Base-by-base conservation (phyloP, 495 filamentous ascomycete genomes). In the Aspergillus bridgeri region DNA sequence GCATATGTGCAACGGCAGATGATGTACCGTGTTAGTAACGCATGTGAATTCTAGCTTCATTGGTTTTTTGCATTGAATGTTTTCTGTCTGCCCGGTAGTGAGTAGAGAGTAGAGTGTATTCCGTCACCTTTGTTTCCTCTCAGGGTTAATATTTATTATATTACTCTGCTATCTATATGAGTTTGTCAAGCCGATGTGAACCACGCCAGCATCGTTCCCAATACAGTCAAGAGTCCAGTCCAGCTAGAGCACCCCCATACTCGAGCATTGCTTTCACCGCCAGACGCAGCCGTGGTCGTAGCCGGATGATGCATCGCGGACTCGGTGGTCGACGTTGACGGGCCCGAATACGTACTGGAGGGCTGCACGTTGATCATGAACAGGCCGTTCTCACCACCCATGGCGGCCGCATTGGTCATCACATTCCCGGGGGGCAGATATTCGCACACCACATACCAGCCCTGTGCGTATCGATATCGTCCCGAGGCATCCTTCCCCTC, bases 381-480 rank as follows among this genome's bases (percentile, higher is more conserved):
- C 60, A 72, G 72, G 42, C 57, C 66, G 29, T 63, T 58, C 63
- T 86, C 84, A 50, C 78, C 58, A 0, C 82, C 86, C 56, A 43
- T 5, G n/a, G 21, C 24, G 48, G 45, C 42, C 27, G 25, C 51
- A 9, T 72, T 63, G 0, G 88, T 89, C 2, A 80, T 66, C 0
- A 93, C 78, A 69, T 96, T 95, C 19, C 91, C 91, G 2, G 76
- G 65, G 3, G 88, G 89, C 61, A 68, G 82, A 71, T 94, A 96
- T 75, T 92, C 88, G 71, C 91, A 96, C 17, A 89, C 89, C 22
- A 94, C 75, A 66, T 82, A 89, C 86, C 86, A 92, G 6, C 88
- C 86, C 23, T 78, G 74, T 9, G 78, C 79, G 20, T 27, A 64
- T 50, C 38, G 29, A 11, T 29, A 24, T 3, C 58, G 48, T 15